Percentiles rank a stretch among this genome's conserved stretches.
Evolutionary conservation across 1,139 yeast species (phyloP).

Genomic region (Protomyces lactucae-debilis): DNA sequence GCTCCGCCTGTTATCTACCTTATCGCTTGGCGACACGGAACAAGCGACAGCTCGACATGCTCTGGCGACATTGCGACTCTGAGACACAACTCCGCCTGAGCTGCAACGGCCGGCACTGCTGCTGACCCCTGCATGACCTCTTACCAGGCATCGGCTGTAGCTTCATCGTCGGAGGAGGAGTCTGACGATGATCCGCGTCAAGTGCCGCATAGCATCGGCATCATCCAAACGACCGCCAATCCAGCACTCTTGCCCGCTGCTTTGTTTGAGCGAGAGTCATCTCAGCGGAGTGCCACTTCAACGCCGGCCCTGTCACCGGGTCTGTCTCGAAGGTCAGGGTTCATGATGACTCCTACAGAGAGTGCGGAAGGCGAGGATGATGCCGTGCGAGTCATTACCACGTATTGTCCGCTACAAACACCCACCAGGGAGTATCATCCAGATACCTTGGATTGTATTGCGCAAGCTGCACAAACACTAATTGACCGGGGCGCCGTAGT

Average conservation of each 20-base stretch:
- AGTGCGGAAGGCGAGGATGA: neutral
- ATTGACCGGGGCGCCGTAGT: slow-evolving; percentile 23
- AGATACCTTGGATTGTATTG: slow-evolving; percentile 8
- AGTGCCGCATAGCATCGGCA: slow-evolving; percentile 17
- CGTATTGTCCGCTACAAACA: slow-evolving; percentile 9
- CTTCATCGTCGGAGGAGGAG: slow-evolving; percentile 12
- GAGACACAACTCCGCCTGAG: too few relatives aligned
- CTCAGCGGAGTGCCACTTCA: neutral
- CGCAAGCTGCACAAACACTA: slow-evolving; percentile 9
- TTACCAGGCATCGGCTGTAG: slow-evolving; percentile 23
- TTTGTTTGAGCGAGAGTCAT: neutral
- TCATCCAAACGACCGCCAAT: slow-evolving; percentile 14
- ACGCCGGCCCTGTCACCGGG: neutral
- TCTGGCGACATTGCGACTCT: too few relatives aligned
- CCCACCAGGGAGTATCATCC: slow-evolving; percentile 23
- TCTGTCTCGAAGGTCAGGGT: neutral
- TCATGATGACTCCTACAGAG: neutral
- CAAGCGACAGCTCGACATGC: too few relatives aligned
- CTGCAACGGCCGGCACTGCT: too few relatives aligned
- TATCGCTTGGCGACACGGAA: too few relatives aligned
- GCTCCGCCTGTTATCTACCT: too few relatives aligned
- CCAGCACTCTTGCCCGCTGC: slow-evolving; percentile 2
- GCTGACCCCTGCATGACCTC: slow-evolving; percentile 11
- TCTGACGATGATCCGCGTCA: neutral
- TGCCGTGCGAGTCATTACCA: slow-evolving; percentile 7